Evolutionary conservation across 2,329 filamentous ascomycete genomes (phyloP).

Genomic region (Chaetomium sp.): DNA sequence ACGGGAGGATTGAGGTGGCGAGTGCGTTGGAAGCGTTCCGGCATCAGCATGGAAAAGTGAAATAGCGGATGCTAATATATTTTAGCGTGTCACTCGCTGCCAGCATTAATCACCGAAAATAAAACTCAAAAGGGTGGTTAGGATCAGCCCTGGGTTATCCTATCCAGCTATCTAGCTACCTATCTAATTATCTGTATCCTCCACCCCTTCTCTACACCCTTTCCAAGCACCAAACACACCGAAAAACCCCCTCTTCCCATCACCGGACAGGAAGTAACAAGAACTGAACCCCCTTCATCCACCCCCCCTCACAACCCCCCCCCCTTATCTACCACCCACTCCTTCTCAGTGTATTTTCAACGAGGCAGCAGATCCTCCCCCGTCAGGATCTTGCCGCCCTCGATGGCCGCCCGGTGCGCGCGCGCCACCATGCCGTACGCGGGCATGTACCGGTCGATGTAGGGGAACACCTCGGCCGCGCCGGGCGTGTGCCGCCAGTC

Average conservation of each 20-base stretch:
- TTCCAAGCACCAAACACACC: neutral
- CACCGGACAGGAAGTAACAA: neutral
- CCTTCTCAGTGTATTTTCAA: conserved; percentile 1
- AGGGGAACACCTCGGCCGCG: conserved; percentile 60
- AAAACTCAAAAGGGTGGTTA: neutral
- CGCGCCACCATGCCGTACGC: conserved; percentile 62
- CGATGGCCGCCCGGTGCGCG: conserved; percentile 18
- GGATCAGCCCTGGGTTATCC: neutral
- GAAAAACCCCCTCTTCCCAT: neutral
- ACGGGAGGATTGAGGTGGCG: too few species aligned
- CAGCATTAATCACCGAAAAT: neutral
- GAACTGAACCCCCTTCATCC: neutral
- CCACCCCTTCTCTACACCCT: neutral
- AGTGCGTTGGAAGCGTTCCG: neutral
- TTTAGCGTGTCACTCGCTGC: too few species aligned
- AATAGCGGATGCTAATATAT: too few species aligned
- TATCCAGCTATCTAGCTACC: neutral
- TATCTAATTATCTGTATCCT: neutral
- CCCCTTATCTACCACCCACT: too few species aligned
- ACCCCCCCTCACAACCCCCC: neutral
- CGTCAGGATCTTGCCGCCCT: conserved; percentile 59
- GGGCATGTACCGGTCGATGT: conserved; percentile 65
- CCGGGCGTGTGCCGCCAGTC: conserved; percentile 65
- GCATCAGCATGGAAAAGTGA: too few species aligned
- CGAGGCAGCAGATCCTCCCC: conserved; percentile 49